Base-by-base conservation (phyloP, 768 basidiomycete species). In the Lactifluus hygrophoroides region DNA sequence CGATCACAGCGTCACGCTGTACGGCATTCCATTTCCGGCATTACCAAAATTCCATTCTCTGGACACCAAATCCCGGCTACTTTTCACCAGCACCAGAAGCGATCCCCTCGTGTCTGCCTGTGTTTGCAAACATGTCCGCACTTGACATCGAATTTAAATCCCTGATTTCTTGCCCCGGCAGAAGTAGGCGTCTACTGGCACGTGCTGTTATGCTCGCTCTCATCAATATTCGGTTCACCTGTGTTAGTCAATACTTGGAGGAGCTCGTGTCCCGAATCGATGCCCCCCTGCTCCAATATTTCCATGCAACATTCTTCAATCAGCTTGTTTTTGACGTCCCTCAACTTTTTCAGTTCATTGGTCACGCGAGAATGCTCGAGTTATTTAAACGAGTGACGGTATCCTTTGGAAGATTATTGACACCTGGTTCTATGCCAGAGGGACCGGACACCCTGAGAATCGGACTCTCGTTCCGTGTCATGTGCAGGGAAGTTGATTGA, bases 161-260 rank as follows among this genome's bases (percentile, higher is more conserved):
- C 17, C 2, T n/a, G 19, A 0, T 7, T 30, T 14, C 32, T 34
- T 32, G 1, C 2, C 43, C 5, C 1, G 2, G 9, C 6, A 11
- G 8, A 13, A 30, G 1, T 37, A 28, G 2, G 5, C 37, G 45
- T 48, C 32, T 25, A 4, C 19, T 16, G 11, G 21, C 49, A 2
- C 27, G 56, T 7, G 17, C 34, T 2, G 8, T 51, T 42, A 17
- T 51, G 5, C 56, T 32, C 1, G 25, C 49, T 19, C 49, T 57
- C 23, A 45, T 32, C 5, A 16, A 16, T 0, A n/a, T 45, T 3
- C 17, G 1, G 1, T 45, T 57, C 40, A 5, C 13, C 16, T 42
- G 49, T 25, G 34, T n/a, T 11, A 28, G 34, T 34, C 42, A 57
- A 27, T 50, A 57, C 43, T 17, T 57, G 38, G 56, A 57, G 7